A percentile compares a stretch with the other conserved stretches of the same genome.
These are phyloP conservation scores for Aspergillus felis DNA, from an alignment of 2,329 filamentous ascomycete species.

Conservation along the genomic window DNA sequence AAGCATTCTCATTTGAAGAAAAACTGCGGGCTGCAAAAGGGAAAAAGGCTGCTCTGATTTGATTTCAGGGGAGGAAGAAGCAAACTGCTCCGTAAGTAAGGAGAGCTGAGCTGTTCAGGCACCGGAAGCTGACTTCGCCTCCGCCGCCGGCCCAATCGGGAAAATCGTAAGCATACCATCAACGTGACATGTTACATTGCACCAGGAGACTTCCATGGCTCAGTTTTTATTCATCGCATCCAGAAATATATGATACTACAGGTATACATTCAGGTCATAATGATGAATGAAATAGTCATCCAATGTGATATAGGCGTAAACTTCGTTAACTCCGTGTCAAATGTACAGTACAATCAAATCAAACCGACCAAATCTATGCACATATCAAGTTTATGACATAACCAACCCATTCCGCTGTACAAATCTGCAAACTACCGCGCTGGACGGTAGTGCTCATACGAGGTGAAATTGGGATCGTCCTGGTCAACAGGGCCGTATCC, in stretches of 20 bases:
- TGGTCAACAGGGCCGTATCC: conserved; percentile 38
- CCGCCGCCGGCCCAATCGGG: conserved; percentile 7
- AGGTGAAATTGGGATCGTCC: conserved; percentile 30
- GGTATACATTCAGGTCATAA: conserved; percentile 1
- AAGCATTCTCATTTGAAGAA: neutral
- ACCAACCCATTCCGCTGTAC: neutral
- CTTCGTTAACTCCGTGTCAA: neutral
- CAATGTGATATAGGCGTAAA: neutral
- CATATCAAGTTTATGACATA: neutral
- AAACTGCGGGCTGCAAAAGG: neutral
- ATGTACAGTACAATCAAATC: neutral
- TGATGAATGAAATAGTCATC: neutral
- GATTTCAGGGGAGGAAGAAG: neutral
- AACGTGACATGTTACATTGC: too few species aligned
- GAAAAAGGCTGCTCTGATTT: neutral
- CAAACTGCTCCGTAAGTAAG: neutral
- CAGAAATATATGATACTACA: neutral
- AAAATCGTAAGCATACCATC: conserved; percentile 10
- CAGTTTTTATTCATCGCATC: neutral
- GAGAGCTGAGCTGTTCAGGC: neutral
- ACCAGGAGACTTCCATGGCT: too few species aligned
- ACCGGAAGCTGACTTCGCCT: neutral
- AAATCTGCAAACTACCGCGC: conserved; percentile 11
- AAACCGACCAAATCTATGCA: neutral
- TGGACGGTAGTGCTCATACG: conserved; percentile 33